Percentiles rank a stretch among this genome's conserved stretches.
These are phyloP conservation scores for Barbatosphaeria neglecta DNA, from an alignment of 495 filamentous ascomycete species.

Conservation along the genomic window DNA sequence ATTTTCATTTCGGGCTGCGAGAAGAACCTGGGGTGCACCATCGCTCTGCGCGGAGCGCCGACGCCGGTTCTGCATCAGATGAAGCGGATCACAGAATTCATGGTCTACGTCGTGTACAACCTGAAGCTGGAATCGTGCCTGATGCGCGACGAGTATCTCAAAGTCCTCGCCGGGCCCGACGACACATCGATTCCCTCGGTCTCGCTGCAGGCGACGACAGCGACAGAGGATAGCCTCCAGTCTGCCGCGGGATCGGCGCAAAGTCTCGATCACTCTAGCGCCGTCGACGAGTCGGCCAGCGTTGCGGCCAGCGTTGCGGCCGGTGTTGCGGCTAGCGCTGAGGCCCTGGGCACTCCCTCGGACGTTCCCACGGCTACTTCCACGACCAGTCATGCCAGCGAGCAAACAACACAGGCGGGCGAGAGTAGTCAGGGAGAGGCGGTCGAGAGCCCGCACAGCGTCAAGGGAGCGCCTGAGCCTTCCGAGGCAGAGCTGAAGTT, in stretches of 20 bases:
- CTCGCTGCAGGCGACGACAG: constrained; percentile 16
- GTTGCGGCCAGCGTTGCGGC: background rate
- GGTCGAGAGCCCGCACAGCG: constrained; percentile 2
- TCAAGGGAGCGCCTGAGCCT: background rate
- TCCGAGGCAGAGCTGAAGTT: constrained; percentile 14
- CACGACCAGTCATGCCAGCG: too few species aligned
- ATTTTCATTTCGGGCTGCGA: constrained; percentile 88
- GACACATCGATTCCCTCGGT: constrained; percentile 8
- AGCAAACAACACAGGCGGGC: background rate
- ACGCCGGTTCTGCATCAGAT: constrained; percentile 58
- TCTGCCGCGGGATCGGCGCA: background rate
- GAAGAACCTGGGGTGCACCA: constrained; percentile 91
- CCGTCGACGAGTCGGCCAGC: constrained; percentile 9
- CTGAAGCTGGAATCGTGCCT: constrained; percentile 90
- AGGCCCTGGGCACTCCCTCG: too few species aligned
- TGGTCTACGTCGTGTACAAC: constrained; percentile 98
- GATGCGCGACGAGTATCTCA: constrained; percentile 89
- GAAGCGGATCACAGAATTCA: constrained; percentile 94
- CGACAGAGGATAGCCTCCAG: constrained; percentile 10
- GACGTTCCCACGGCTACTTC: too few species aligned
- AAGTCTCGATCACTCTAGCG: background rate
- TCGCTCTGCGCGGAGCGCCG: constrained; percentile 77
- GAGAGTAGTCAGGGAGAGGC: background rate
- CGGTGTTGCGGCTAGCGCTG: too few species aligned
- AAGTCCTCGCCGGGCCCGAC: constrained; percentile 58